A percentile compares a stretch with the other conserved stretches of the same genome.
Conservation (phyloP, 2,329 filamentous ascomycete species). For the Pseudogymnoascus sp. region DNA sequence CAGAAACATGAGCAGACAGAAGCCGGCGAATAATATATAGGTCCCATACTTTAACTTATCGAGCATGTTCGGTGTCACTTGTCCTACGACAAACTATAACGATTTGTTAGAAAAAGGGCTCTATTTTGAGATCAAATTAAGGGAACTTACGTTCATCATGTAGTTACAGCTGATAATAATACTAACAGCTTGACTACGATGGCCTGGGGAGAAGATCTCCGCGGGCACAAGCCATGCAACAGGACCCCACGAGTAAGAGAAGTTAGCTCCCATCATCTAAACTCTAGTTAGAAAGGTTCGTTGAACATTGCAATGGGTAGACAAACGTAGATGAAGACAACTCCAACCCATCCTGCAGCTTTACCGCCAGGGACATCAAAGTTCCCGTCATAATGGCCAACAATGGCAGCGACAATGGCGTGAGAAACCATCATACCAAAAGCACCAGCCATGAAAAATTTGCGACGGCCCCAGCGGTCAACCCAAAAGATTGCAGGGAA, state of each 20-base stretch:
- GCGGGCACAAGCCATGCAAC: conserved; percentile 26
- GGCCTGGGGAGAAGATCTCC: conserved; percentile 27
- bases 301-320: not conserved
- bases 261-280: conserved; percentile 20
- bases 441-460: conserved; percentile 52
- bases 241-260: conserved; percentile 25
- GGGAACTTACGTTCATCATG: conserved; percentile 22
- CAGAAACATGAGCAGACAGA: conserved; percentile 31
- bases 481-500: conserved; percentile 57
- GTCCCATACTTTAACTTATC: conserved; percentile 18
- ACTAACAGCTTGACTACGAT: conserved; percentile 28
- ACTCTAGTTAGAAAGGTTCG: not conserved
- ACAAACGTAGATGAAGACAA: conserved; percentile 22
- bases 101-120: conserved; percentile 35
- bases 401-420: conserved; percentile 60
- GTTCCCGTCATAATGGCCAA: conserved; percentile 31
- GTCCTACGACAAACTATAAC: conserved; percentile 28
- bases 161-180: conserved; percentile 11
- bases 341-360: conserved; percentile 24
- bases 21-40: conserved; percentile 36
- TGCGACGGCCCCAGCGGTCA: conserved; percentile 53
- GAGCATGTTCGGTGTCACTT: conserved; percentile 32
- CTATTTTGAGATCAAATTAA: conserved; percentile 19
- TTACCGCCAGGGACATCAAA: not conserved
- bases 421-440: conserved; percentile 50